Conservation (phyloP, 2,329 filamentous ascomycete species). For the Fusarium luffae region DNA sequence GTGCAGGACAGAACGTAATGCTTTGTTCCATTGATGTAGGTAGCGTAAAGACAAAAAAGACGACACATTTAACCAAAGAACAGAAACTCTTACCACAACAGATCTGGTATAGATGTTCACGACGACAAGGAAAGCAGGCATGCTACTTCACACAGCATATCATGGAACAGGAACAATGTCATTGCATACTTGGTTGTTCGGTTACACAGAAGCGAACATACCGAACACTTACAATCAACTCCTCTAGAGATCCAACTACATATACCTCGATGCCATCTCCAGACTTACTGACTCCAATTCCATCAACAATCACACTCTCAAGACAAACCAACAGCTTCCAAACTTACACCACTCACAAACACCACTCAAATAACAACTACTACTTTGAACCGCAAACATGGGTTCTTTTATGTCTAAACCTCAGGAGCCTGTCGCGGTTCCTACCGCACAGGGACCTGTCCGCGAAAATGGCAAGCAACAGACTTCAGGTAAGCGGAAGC, state of each 20-base stretch:
- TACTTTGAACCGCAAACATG: not conserved
- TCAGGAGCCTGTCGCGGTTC: not conserved
- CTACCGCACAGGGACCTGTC: not conserved
- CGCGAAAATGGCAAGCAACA: not conserved
- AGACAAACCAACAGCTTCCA: not conserved
- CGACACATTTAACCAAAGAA: fast-evolving
- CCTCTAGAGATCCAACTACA: not conserved
- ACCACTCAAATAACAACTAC: not conserved
- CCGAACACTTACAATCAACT: not conserved
- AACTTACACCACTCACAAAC: not conserved
- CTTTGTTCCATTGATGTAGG: not conserved
- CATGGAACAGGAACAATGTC: not conserved
- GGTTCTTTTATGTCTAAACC: not conserved
- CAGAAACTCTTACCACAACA: not conserved
- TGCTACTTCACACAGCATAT: not conserved
- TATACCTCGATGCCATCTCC: not conserved
- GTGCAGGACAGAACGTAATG: not conserved
- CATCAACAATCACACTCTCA: not conserved
- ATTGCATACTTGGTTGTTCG: not conserved
- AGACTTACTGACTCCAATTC: not conserved
- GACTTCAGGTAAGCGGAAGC: not conserved
- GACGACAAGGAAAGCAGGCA: not conserved
- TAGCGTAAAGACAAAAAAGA: not conserved
- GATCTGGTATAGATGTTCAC: not conserved
- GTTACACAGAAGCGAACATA: too few relatives aligned